Evolutionary conservation across 371 early-diverging fungal genomes (phyloP), one percentile per base, ranked within the genome.

Genomic region (Syncephalastrum contaminatum): DNA sequence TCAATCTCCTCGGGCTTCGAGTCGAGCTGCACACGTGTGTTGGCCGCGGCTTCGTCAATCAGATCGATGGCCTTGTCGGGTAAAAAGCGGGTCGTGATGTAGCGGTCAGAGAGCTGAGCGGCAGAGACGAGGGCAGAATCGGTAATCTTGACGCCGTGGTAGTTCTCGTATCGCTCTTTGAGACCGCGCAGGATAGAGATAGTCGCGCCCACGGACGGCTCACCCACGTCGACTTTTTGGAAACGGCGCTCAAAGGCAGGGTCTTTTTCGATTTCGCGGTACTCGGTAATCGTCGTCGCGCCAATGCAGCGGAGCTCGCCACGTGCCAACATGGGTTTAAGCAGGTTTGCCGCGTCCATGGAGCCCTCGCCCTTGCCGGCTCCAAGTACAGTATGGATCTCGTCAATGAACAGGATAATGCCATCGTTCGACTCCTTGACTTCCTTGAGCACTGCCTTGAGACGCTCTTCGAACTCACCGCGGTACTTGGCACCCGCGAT

Each of bases 381-480:
- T 4, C 95, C 95, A 20, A 94, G 77, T 4, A 98, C 91, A 25
- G 93, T 88, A 65, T 99, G 99, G 40, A 99, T 90, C 80, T 99
- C 99, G 76, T 99, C 99, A 65, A 99, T 97, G 72, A 99, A 99
- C 21, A 99, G 75, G 60, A 99, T 99, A 43, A 96, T 86, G 27
- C 90, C 88, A 42, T 91, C 91, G 10, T 90, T 80, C 5, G 92
- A 86, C 36, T 97, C 95, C 65, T 88, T 86, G 58, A 98, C 92
- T 72, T 98, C 98, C 62, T 96, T 96, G 44, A 99, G 80, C 12
- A 99, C 91, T 0, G 92, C 88, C 81, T 99, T 99, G 46, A 99
- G 83, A 21, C 99, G 91, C 67, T 98, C 98, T 73, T 99, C 99
- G 64, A 99, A 99, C 77, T 99, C 98, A 64, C 99, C 99, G 55